phyloP scores from a whole-genome alignment of 2,329 filamentous ascomycete genomes.

The Penicillium sp. region DNA sequence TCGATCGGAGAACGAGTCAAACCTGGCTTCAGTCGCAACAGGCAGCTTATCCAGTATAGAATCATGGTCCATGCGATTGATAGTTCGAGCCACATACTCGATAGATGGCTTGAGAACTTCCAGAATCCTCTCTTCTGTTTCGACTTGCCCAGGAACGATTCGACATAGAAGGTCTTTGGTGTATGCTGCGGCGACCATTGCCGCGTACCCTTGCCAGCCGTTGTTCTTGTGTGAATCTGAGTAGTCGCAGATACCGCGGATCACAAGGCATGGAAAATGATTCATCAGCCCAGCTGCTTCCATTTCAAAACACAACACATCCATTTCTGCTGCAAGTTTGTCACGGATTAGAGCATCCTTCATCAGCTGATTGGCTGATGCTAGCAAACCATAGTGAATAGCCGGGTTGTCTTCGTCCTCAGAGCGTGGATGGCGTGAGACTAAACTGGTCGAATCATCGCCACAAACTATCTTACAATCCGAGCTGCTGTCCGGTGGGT shows the following conservation, averaged over 20 bases:
- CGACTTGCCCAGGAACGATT: no score
- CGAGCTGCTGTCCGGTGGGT: neutral
- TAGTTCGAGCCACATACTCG: neutral
- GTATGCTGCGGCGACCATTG: slow-evolving; percentile 15
- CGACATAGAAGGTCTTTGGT: slow-evolving; percentile 13
- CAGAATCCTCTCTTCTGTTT: no score
- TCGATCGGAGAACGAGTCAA: slow-evolving; percentile 21
- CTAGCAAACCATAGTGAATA: no score
- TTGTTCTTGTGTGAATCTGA: slow-evolving; percentile 23
- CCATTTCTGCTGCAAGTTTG: neutral
- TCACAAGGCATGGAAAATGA: slow-evolving; percentile 17
- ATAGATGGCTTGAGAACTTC: no score
- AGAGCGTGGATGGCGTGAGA: no score
- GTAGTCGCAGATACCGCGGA: slow-evolving; percentile 22
- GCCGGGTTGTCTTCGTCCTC: no score
- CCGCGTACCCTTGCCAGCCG: slow-evolving; percentile 18
- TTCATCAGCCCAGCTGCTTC: no score
- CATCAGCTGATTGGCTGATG: no score
- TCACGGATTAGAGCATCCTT: no score
- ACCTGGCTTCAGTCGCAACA: slow-evolving; percentile 19
- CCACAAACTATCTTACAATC: no score
- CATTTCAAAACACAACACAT: slow-evolving; percentile 17
- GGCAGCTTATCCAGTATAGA: slow-evolving; percentile 16
- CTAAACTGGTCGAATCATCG: no score
- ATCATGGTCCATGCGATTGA: slow-evolving; percentile 8